Evolutionary conservation across 129 eudicot species (phyloP), one percentile per base, ranked within the genome.

Genomic region (Smallanthus sonchifolius): DNA sequence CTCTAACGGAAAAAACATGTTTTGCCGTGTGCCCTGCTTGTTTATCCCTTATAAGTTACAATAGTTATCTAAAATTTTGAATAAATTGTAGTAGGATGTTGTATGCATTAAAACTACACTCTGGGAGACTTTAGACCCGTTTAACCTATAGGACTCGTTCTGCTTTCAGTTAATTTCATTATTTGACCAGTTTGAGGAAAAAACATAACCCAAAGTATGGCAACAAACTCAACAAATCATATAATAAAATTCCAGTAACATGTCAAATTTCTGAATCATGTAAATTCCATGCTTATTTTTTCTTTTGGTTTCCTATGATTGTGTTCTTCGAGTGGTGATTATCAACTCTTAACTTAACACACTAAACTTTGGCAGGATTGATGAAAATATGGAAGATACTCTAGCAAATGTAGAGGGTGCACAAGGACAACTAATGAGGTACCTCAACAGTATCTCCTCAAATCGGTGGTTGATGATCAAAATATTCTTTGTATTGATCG

Each of bases 341-440:
- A 19, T 17, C 32, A 54, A 16, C 60, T 54, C 10, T 37, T 37
- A 3, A 28, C 10, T 37, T 37, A 3, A 28, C 51, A 36, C 9
- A 13, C 13, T 24, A 24, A 5, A 51, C 35, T 73, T 52, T 74
- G 69, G 59, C 86, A 90, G 96, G 87, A 90, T 90, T 48, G 96
- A 90, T 44, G 96, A 89, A 80, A 89, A 89, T 80, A 89, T 89
- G 92, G 96, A 89, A 28, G 96, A 89, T 47, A 86, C 96, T 2
- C 80, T 90, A 5, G 79, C 93, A 36, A 90, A 90, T 70, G 96
- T 90, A 54, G 96, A 90, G 69, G 93, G 93, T n/a, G 96, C 96
- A 36, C 96, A 90, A 71, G 90, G 86, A 60, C 91, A 85, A 70
- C 81, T 90, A 65, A 85, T 83, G 74, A 85, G 91, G 86, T 90